A percentile compares a stretch with the other conserved stretches of the same genome.
Evolutionary conservation across 78 protist genomes (phyloP).

Genomic region (Dictyostelium firmibasis): DNA sequence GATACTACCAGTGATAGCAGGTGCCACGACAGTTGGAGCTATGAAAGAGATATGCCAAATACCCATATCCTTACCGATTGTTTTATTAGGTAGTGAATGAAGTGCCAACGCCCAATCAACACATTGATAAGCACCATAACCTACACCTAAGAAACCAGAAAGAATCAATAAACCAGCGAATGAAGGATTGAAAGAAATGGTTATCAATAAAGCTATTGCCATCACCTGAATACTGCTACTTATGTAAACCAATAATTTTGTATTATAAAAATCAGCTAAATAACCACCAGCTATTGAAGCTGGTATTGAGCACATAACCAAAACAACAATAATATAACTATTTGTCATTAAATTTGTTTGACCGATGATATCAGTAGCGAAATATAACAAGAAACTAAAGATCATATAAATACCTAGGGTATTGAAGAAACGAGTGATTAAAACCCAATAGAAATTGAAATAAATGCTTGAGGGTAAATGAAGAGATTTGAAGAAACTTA

Average conservation of each 20-base stretch:
- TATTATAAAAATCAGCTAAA: slow-evolving; percentile 42
- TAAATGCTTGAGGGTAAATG: slow-evolving; percentile 32
- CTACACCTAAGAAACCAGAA: slow-evolving; percentile 43
- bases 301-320: slow-evolving; percentile 22
- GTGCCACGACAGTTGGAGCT: slow-evolving; percentile 51
- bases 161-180: slow-evolving; percentile 36
- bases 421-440: slow-evolving; percentile 56
- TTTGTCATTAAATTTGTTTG: background rate
- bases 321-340: background rate
- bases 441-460: slow-evolving; percentile 62
- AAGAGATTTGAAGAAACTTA: slow-evolving; percentile 4
- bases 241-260: slow-evolving; percentile 43
- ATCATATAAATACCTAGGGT: slow-evolving; percentile 45
- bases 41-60: slow-evolving; percentile 69
- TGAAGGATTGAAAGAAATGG: background rate
- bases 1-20: slow-evolving; percentile 31
- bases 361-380: background rate
- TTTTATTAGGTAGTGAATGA: slow-evolving; percentile 17
- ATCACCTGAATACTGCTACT: slow-evolving; percentile 10
- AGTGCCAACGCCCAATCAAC: slow-evolving; percentile 78
- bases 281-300: slow-evolving; percentile 62
- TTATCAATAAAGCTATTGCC: slow-evolving; percentile 3
- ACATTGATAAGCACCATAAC: slow-evolving; percentile 73
- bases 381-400: slow-evolving; percentile 10
- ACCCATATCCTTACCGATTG: slow-evolving; percentile 78